Conservation (phyloP, 148 eudicot species). For the Camellia lanceoleosa region DNA sequence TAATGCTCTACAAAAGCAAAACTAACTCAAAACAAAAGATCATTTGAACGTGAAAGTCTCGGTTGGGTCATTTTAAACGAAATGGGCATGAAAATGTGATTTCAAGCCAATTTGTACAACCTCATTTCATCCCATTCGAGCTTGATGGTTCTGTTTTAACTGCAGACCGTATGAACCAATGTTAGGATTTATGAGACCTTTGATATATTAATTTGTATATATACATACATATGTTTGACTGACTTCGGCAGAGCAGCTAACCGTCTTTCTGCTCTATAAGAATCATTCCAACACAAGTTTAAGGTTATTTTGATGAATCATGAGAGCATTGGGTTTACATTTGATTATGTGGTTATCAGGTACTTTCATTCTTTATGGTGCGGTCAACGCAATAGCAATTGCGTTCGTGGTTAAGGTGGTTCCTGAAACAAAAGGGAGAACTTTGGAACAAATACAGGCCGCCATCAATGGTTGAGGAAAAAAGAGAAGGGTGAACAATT, state of each 20-base stretch:
- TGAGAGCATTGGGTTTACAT: conserved; percentile 3
- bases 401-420: conserved; percentile 60
- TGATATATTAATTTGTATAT: not conserved
- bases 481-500: conserved; percentile 4
- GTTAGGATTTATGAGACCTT: not conserved
- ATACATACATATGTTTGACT: not conserved
- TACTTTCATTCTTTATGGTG: conserved; percentile 69
- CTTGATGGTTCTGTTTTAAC: too few species aligned
- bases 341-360: conserved; percentile 41
- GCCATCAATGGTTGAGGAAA: conserved; percentile 43
- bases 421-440: conserved; percentile 89
- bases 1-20: not conserved
- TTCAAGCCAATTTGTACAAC: too few species aligned
- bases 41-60: not conserved
- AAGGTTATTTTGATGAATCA: not conserved
- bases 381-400: conserved; percentile 54
- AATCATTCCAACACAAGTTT: not conserved
- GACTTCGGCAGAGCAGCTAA: not conserved
- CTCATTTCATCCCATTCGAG: too few species aligned
- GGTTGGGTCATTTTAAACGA: not conserved
- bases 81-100: too few species aligned
- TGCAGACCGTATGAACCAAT: too few species aligned
- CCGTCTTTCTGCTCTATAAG: not conserved
- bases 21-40: not conserved
- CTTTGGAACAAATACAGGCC: conserved; percentile 78